Evolutionary conservation across 75 land plant species (phyloP).

Genomic region (Pinus tabuliformis): DNA sequence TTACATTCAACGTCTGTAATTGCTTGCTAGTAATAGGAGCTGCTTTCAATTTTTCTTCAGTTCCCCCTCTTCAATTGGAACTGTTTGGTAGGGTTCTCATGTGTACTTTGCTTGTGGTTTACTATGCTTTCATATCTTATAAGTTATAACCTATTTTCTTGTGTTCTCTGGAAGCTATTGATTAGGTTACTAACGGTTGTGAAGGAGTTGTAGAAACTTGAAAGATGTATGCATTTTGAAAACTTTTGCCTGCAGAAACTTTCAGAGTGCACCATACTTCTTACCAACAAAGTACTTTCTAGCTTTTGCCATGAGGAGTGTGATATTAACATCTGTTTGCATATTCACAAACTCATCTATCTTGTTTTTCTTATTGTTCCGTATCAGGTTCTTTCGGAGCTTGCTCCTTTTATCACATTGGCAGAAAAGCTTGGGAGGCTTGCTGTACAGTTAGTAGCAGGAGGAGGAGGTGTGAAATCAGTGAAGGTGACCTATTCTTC

Average conservation of each 20-base stretch:
- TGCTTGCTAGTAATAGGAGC: neutral
- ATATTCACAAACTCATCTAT: neutral
- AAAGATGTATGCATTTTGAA: neutral
- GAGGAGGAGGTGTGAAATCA: slow-evolving; percentile 77
- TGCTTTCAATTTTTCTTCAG: neutral
- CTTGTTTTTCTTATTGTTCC: slow-evolving; percentile 1
- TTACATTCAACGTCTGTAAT: neutral
- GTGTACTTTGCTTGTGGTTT: neutral
- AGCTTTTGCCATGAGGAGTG: neutral
- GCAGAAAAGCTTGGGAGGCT: slow-evolving; percentile 90
- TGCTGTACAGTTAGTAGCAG: slow-evolving; percentile 84
- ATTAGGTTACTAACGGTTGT: neutral
- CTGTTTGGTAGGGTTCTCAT: neutral
- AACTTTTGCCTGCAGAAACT: neutral
- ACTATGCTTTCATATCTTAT: neutral
- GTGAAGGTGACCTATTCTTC: slow-evolving; percentile 73
- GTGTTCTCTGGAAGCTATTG: neutral
- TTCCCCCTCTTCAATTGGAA: neutral
- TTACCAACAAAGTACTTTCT: neutral
- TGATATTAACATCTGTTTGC: neutral
- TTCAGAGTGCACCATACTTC: neutral
- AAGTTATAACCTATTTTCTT: neutral
- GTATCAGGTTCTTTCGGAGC: slow-evolving; percentile 72
- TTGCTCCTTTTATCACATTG: slow-evolving; percentile 72
- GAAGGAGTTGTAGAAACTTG: neutral